Evolutionary conservation across 2,329 filamentous ascomycete genomes (phyloP).

Genomic region (Xylaria digitata): DNA sequence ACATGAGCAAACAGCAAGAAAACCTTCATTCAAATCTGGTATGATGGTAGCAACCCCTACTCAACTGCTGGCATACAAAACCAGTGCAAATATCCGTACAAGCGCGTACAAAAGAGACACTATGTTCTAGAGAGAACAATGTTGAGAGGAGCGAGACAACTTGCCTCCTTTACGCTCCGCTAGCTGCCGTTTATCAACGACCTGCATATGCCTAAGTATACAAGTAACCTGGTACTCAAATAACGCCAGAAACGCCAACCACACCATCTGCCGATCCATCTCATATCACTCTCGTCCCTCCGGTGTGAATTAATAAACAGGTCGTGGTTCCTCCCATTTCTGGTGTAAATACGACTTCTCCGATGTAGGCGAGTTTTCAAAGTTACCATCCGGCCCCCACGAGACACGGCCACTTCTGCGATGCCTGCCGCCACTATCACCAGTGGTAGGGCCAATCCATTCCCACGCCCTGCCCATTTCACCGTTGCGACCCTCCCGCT

Average conservation of each 20-base stretch:
- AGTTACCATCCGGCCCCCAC: constrained; percentile 55
- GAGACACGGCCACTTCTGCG: constrained; percentile 66
- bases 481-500: constrained; percentile 75
- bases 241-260: constrained; percentile 35
- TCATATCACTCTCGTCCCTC: background rate
- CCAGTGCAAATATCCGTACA: constrained; percentile 22
- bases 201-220: constrained; percentile 1
- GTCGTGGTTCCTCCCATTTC: constrained; percentile 55
- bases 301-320: constrained; percentile 47
- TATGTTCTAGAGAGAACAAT: constrained; percentile 9
- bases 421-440: constrained; percentile 57
- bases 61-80: background rate
- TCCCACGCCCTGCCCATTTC: constrained; percentile 76
- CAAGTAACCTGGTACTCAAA: constrained; percentile 5
- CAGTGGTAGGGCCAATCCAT: constrained; percentile 71
- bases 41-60: constrained; percentile 4
- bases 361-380: constrained; percentile 47
- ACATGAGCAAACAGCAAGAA: constrained; percentile 1
- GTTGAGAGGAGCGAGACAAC: constrained; percentile 1
- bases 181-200: background rate
- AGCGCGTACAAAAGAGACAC: constrained; percentile 26
- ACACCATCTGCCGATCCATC: background rate
- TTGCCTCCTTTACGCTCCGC: constrained; percentile 1
- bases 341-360: constrained; percentile 49
- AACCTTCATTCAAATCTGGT: constrained; percentile 19